These are phyloP conservation scores for sorghum (Sorghum bicolor) DNA, from an alignment of 176 grass and related monocot species.

Conservation along the genomic window Sorghum_bicolor_NCBIv3 NC_012871.2:59005501-59006000, in stretches of 20 bases:
- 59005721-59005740: slow-evolving; percentile 66
- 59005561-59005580: not conserved
- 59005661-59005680: slow-evolving; percentile 62
- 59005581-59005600: slow-evolving; percentile 49
- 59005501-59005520: slow-evolving; percentile 26
- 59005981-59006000: not conserved
- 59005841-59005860: not conserved
- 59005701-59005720: slow-evolving; percentile 60
- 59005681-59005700: slow-evolving; percentile 60
- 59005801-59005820: slow-evolving; percentile 1
- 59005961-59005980: not conserved
- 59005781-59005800: not conserved
- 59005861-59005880: not conserved
- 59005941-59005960: not conserved
- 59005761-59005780: slow-evolving; percentile 45
- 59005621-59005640: slow-evolving; percentile 66
- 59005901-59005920: not conserved
- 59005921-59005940: not conserved
- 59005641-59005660: slow-evolving; percentile 74
- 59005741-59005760: slow-evolving; percentile 77
- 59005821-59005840: not conserved
- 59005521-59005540: slow-evolving; percentile 26
- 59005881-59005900: not conserved
- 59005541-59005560: slow-evolving; percentile 3
- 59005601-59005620: slow-evolving; percentile 53